phyloP scores from a whole-genome alignment of 352 stramenopile genomes.

The Phytopythium cucurbitacearum region DNA sequence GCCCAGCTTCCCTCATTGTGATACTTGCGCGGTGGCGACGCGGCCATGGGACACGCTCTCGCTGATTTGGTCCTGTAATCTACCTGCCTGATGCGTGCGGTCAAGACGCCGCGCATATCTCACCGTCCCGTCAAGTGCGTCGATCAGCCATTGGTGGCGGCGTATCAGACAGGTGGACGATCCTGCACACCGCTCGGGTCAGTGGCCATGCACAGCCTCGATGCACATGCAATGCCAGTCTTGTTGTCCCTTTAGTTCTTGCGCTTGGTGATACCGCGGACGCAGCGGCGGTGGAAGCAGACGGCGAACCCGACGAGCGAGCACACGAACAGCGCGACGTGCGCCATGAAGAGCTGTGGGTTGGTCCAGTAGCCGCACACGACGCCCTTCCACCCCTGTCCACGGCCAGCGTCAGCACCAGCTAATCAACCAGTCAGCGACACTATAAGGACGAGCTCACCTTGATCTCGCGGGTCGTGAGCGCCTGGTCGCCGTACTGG shows the following conservation, averaged over 20 bases:
- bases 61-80: no score
- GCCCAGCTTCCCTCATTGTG: no score
- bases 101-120: no score
- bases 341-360: conserved; percentile 53
- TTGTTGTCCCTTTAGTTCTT: conserved; percentile 23
- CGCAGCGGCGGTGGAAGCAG: conserved; percentile 33
- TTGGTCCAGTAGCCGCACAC: conserved; percentile 75
- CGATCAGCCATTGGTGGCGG: neutral
- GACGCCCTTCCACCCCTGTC: conserved; percentile 72
- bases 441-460: conserved; percentile 14
- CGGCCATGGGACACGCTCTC: no score
- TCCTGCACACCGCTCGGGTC: no score
- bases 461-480: conserved; percentile 72
- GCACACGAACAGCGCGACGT: conserved; percentile 37
- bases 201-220: no score
- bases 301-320: conserved; percentile 30
- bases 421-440: conserved; percentile 2
- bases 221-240: no score
- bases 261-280: conserved; percentile 26
- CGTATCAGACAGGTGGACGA: no score
- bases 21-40: no score
- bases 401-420: neutral
- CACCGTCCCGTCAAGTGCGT: no score
- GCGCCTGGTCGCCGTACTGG: conserved; percentile 54
- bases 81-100: no score